Evolutionary conservation across 2,329 filamentous ascomycete genomes (phyloP), one percentile per base, ranked within the genome.

Genomic region (Beauveria scarabaeidicola): DNA sequence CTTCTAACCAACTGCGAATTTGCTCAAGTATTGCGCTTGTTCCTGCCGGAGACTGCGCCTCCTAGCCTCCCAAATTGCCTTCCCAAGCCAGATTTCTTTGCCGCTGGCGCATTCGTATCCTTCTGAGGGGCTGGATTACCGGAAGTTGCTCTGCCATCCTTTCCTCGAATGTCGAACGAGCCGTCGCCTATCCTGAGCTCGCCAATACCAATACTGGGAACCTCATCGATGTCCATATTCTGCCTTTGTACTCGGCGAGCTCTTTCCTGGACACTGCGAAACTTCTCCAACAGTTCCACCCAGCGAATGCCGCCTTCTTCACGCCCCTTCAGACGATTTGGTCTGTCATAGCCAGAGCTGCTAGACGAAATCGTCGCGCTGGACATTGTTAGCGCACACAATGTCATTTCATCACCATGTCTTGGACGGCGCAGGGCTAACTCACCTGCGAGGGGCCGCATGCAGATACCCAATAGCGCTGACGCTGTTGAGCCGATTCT

Each of bases 381-480:
- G 55, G 51, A 62, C 36, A 41, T 19, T 5, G 32, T 58, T 32
- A 58, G 46, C 21, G 36, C 15, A 32, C n/a, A 21, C 8, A 9
- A 29, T 27, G 21, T 43, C 23, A 38, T 15, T 52, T 15, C 6
- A 38, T 46, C 10, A 23, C 3, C 4, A 44, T 38, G 19, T n/a
- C 13, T 11, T 38, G 15, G 17, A 47, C 11, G n/a, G n/a, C 15
- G 21, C 11, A 0, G 3, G 8, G 15, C 25, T 15, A n/a, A 36
- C 86, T 75, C 86, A 94, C 90, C 83, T 81, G 81, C 90, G 76
- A 57, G 81, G 89, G 63, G 87, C 86, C 65, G 89, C 88, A 70
- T 97, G 93, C 63, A 99, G 78, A 72, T 96, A 96, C 47, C 93
- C 94, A 70, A 99, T 97, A 56, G 94, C 92, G 77, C 90, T 96